Evolutionary conservation across 2,329 filamentous ascomycete species (phyloP).

Genomic region (Aspergillus chevalieri): DNA sequence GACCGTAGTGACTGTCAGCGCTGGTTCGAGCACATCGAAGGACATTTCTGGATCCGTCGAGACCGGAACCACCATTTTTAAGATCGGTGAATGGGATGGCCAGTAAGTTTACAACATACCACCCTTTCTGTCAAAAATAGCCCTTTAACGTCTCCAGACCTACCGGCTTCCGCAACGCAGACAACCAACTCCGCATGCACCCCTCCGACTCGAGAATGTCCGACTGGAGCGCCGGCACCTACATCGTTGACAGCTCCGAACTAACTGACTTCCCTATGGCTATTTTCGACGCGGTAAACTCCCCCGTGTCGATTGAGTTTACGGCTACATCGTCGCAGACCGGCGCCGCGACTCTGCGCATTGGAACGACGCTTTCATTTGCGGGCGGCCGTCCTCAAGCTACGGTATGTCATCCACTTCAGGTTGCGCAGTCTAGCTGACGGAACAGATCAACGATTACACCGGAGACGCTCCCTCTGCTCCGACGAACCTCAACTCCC

Average conservation of each 20-base stretch:
- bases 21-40: conserved; percentile 44
- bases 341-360: conserved; percentile 53
- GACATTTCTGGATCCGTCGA: conserved; percentile 48
- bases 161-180: conserved; percentile 60
- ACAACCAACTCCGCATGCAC: conserved; percentile 63
- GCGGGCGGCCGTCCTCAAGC: conserved; percentile 53
- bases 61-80: conserved; percentile 52
- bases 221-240: conserved; percentile 55
- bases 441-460: conserved; percentile 48
- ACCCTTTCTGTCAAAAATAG: not conserved
- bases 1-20: conserved; percentile 45
- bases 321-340: conserved; percentile 47
- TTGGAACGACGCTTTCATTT: conserved; percentile 60
- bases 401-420: conserved; percentile 15
- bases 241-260: conserved; percentile 53
- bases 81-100: conserved; percentile 62
- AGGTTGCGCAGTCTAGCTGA: not conserved
- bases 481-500: conserved; percentile 58
- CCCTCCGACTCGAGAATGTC: conserved; percentile 60
- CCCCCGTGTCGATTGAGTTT: conserved; percentile 56
- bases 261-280: conserved; percentile 59
- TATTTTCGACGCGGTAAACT: conserved; percentile 56
- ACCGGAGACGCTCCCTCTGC: conserved; percentile 45
- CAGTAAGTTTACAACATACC: conserved; percentile 30
- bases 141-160: conserved; percentile 29